Evolutionary conservation across 2,329 filamentous ascomycete genomes (phyloP).

Genomic region (Chaetomium globosum): DNA sequence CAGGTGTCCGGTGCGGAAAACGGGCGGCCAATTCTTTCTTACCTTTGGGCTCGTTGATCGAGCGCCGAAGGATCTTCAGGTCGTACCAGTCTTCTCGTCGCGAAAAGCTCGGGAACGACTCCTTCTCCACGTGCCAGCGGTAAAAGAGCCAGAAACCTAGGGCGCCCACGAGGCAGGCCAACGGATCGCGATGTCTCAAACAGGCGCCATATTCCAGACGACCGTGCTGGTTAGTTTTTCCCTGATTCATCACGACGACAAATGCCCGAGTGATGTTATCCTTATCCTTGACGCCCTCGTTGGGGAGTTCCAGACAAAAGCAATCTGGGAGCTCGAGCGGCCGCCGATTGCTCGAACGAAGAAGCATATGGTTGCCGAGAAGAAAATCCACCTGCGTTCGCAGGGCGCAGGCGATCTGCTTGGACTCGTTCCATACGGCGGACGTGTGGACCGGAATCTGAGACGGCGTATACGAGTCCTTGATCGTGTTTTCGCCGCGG

Average conservation of each 20-base stretch:
- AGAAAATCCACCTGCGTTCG: slow-evolving; percentile 1
- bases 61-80: not conserved
- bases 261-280: not conserved
- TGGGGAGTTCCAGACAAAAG: slow-evolving; percentile 7
- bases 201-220: slow-evolving; percentile 1
- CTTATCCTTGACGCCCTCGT: not conserved
- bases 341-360: not conserved
- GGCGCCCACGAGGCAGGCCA: not conserved
- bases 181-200: not conserved
- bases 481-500: slow-evolving; percentile 5
- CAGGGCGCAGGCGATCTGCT: not conserved
- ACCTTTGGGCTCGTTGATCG: not conserved
- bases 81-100: slow-evolving; percentile 2
- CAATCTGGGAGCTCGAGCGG: slow-evolving; percentile 7
- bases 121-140: not conserved
- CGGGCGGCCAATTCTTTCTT: no score
- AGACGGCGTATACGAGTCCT: slow-evolving; percentile 6
- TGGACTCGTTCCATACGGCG: not conserved
- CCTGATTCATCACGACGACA: slow-evolving; percentile 1
- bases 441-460: slow-evolving; percentile 1
- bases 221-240: slow-evolving; percentile 1
- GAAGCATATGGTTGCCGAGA: slow-evolving; percentile 10
- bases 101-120: slow-evolving; percentile 1
- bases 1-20: no score
- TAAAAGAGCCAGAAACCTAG: slow-evolving; percentile 5